Evolutionary conservation across 768 basidiomycete species (phyloP).

Genomic region (Amanita exitialis): DNA sequence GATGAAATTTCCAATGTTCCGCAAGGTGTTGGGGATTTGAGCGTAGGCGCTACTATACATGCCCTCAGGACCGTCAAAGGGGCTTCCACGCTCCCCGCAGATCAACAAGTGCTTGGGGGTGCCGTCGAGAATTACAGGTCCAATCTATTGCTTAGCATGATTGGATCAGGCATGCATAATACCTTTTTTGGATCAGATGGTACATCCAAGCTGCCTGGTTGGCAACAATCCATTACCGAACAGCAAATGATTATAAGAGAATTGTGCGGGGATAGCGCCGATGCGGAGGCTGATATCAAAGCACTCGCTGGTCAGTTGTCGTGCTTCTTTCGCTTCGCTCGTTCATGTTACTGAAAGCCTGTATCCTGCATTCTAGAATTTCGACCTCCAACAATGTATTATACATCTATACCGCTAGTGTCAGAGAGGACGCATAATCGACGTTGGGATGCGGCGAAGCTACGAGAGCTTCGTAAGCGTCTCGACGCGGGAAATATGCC

Average conservation of each 20-base stretch:
- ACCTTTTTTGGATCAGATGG: constrained; percentile 46
- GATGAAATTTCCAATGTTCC: constrained; percentile 60
- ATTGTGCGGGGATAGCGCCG: constrained; percentile 63
- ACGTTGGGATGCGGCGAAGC: constrained; percentile 87
- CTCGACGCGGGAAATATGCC: constrained; percentile 85
- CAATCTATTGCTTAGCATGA: constrained; percentile 84
- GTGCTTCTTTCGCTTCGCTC: background rate
- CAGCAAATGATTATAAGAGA: constrained; percentile 97
- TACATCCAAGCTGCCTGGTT: constrained; percentile 51
- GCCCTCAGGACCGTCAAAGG: constrained; percentile 84
- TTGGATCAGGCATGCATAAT: constrained; percentile 63
- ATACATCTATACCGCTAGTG: constrained; percentile 87
- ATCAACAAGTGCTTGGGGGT: constrained; percentile 88
- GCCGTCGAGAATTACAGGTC: constrained; percentile 92
- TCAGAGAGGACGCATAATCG: constrained; percentile 79
- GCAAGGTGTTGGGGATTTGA: constrained; percentile 77
- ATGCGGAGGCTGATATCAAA: constrained; percentile 79
- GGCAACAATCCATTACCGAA: constrained; percentile 73
- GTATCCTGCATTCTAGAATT: constrained; percentile 49
- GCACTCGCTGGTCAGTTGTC: constrained; percentile 68
- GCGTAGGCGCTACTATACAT: constrained; percentile 82
- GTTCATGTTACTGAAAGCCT: constrained; percentile 1
- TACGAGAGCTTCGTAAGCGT: constrained; percentile 90
- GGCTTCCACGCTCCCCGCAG: constrained; percentile 84
- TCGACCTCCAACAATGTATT: constrained; percentile 91